A percentile compares a stretch with the other conserved stretches of the same genome.
phyloP scores from a whole-genome alignment of 176 grass and related monocot species.

The Tillandsia leiboldiana region DNA sequence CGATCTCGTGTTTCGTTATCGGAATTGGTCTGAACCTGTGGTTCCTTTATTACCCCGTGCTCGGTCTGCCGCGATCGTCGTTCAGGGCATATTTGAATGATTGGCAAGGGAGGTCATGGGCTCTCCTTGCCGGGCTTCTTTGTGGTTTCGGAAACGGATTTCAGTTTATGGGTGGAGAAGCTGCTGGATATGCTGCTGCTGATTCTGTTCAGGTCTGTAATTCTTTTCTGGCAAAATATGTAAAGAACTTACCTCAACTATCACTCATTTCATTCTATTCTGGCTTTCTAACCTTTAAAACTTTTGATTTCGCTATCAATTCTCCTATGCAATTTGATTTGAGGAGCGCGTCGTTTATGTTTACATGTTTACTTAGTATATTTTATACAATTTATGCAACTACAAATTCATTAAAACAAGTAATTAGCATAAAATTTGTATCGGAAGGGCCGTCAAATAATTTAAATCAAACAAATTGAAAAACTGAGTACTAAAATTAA shows the following conservation, averaged over 20 bases:
- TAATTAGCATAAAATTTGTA: too few species aligned
- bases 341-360: too few species aligned
- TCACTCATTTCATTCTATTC: background rate
- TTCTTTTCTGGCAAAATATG: background rate
- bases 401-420: too few species aligned
- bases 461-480: too few species aligned
- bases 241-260: background rate
- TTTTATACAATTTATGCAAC: too few species aligned
- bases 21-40: slow-evolving; percentile 70
- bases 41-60: slow-evolving; percentile 79
- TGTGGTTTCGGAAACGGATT: slow-evolving; percentile 92
- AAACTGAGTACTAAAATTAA: too few species aligned
- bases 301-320: too few species aligned
- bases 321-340: too few species aligned
- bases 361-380: too few species aligned
- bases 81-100: slow-evolving; percentile 74
- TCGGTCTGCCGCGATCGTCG: slow-evolving; percentile 65
- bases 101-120: slow-evolving; percentile 91
- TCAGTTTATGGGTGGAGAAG: slow-evolving; percentile 97
- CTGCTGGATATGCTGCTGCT: slow-evolving; percentile 93
- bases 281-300: background rate
- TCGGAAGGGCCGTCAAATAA: too few species aligned
- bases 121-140: slow-evolving; percentile 64
- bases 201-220: slow-evolving; percentile 83
- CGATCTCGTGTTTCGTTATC: slow-evolving; percentile 62